Evolutionary conservation across 306 rosid species (phyloP).

Genomic region (Fragaria vesca): DNA sequence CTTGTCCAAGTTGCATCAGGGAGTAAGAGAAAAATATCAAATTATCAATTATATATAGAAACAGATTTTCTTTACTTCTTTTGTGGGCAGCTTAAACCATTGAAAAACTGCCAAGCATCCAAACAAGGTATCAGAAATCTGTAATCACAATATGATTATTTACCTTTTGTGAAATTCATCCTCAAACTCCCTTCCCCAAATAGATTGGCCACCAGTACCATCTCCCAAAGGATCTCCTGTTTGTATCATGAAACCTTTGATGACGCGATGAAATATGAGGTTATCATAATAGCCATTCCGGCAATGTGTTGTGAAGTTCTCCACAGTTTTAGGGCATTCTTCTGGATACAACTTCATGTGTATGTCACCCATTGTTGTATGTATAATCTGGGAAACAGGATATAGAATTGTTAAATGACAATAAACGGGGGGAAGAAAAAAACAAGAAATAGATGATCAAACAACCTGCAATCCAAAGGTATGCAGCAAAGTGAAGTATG

Average conservation of each 20-base stretch:
- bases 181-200: constrained; percentile 99
- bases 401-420: neutral
- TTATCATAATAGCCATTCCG: constrained; percentile 93
- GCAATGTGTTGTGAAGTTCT: constrained; percentile 97
- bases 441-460: neutral
- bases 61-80: neutral
- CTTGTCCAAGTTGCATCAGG: neutral
- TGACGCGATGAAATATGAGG: constrained; percentile 92
- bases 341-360: constrained; percentile 94
- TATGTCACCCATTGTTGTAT: constrained; percentile 95
- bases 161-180: constrained; percentile 99
- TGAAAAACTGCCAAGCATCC: neutral
- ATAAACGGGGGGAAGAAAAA: neutral
- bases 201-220: constrained; percentile 97
- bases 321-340: constrained; percentile 98
- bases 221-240: constrained; percentile 99
- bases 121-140: neutral
- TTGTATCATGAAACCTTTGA: constrained; percentile 96
- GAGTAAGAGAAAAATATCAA: neutral
- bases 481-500: neutral
- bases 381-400: constrained; percentile 59
- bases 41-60: neutral
- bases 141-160: neutral
- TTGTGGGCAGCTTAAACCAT: neutral
- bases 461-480: neutral